phyloP scores from a whole-genome alignment of 1,139 yeast species.

The Pichia sp. region DNA sequence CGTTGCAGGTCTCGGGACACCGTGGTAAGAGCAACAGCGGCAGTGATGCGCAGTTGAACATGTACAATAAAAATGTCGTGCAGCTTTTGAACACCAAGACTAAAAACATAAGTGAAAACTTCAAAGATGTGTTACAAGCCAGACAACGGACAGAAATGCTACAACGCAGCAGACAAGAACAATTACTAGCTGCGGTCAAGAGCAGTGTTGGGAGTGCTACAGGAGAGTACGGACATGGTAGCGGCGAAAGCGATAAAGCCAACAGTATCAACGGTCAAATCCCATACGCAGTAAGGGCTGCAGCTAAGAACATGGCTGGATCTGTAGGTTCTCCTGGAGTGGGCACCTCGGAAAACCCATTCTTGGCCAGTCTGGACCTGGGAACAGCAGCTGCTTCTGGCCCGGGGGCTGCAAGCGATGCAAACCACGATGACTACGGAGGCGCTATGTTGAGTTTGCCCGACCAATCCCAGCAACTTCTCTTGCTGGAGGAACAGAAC shows the following conservation, averaged over 20 bases:
- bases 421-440: neutral
- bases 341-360: constrained; percentile 34
- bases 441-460: constrained; percentile 43
- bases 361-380: constrained; percentile 29
- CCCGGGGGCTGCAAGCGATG: neutral
- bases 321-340: neutral
- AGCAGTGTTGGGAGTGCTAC: constrained; percentile 6
- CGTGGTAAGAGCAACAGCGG: constrained; percentile 26
- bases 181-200: constrained; percentile 46
- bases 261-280: constrained; percentile 9
- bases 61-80: constrained; percentile 82
- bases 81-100: constrained; percentile 82
- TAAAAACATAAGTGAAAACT: constrained; percentile 88
- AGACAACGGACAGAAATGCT: constrained; percentile 83
- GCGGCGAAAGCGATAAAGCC: constrained; percentile 6
- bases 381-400: neutral
- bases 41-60: constrained; percentile 55
- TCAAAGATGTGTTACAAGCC: constrained; percentile 79
- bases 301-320: neutral
- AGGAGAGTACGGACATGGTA: neutral
- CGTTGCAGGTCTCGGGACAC: constrained; percentile 36
- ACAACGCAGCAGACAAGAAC: constrained; percentile 78
- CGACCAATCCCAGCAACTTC: constrained; percentile 48
- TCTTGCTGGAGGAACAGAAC: constrained; percentile 72
- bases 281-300: constrained; percentile 31